phyloP scores from a whole-genome alignment of 805 yeast genomes.

The Kazachstania martiniae region DNA sequence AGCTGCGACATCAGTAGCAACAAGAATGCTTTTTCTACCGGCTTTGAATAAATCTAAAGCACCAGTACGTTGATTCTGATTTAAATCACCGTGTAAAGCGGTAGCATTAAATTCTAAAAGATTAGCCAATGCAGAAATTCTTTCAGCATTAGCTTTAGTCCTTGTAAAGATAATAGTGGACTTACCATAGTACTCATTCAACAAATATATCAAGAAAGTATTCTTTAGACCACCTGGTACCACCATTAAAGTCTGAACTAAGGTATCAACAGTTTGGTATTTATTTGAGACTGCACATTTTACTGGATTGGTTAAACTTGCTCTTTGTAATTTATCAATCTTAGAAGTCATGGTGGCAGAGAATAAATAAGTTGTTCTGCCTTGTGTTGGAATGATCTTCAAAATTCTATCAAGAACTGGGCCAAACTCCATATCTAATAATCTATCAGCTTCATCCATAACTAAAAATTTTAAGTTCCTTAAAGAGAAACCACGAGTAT shows the following conservation, averaged over 20 bases:
- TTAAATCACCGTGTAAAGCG: conserved; percentile 87
- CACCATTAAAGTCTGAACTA: conserved; percentile 78
- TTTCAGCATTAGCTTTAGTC: conserved; percentile 91
- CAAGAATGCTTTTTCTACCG: conserved; percentile 55
- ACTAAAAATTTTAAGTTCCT: conserved; percentile 72
- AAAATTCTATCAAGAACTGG: conserved; percentile 84
- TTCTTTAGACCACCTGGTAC: conserved; percentile 90
- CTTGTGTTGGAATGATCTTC: conserved; percentile 69
- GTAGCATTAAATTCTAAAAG: conserved; percentile 79
- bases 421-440: conserved; percentile 92
- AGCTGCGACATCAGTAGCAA: conserved; percentile 84
- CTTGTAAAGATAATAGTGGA: conserved; percentile 83
- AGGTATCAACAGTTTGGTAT: conserved; percentile 89
- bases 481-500: conserved; percentile 81
- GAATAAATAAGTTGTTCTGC: conserved; percentile 73
- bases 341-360: conserved; percentile 97
- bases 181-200: conserved; percentile 78
- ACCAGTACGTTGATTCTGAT: conserved; percentile 77
- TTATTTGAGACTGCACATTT: conserved; percentile 81
- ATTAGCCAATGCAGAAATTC: conserved; percentile 73
- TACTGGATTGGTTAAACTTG: conserved; percentile 80
- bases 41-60: conserved; percentile 70
- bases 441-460: conserved; percentile 95
- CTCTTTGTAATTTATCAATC: conserved; percentile 89
- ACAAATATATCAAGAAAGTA: conserved; percentile 69